Conservation (phyloP, 2,329 filamentous ascomycete genomes). For the Penicillium sp. region DNA sequence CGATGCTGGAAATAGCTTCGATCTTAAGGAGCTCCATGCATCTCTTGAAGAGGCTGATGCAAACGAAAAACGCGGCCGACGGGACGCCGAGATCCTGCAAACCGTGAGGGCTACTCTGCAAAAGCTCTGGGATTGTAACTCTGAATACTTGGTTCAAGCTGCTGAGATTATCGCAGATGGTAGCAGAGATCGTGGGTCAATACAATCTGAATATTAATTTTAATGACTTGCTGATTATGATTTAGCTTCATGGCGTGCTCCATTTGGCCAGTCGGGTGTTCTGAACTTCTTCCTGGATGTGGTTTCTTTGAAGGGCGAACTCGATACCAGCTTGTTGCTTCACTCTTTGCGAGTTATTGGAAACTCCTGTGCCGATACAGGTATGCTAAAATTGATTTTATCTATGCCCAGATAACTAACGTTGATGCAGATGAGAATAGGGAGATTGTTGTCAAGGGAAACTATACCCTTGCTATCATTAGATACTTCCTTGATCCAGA, state of each 20-base stretch:
- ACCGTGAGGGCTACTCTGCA: slow-evolving; percentile 31
- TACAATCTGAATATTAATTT: neutral
- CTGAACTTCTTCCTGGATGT: slow-evolving; percentile 44
- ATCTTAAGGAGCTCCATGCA: slow-evolving; percentile 29
- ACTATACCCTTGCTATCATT: slow-evolving; percentile 41
- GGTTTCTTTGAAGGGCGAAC: slow-evolving; percentile 31
- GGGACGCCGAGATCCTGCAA: slow-evolving; percentile 25
- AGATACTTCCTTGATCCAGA: slow-evolving; percentile 34
- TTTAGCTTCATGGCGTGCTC: slow-evolving; percentile 40
- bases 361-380: slow-evolving; percentile 48
- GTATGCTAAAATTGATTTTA: slow-evolving; percentile 21
- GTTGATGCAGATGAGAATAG: slow-evolving; percentile 41
- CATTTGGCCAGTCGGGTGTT: slow-evolving; percentile 41
- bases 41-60: slow-evolving; percentile 32
- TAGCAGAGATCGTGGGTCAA: slow-evolving; percentile 43
- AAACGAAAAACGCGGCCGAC: slow-evolving; percentile 21
- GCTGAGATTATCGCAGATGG: slow-evolving; percentile 43
- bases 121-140: slow-evolving; percentile 39
- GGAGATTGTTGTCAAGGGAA: slow-evolving; percentile 38
- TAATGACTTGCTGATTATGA: slow-evolving; percentile 8
- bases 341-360: slow-evolving; percentile 45
- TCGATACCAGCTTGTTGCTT: slow-evolving; percentile 34
- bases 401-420: slow-evolving; percentile 10
- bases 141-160: slow-evolving; percentile 34
- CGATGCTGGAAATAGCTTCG: slow-evolving; percentile 22